These are phyloP conservation scores for Vachellia pachyceras DNA, from an alignment of 306 rosid genomes.

Conservation along the genomic window DNA sequence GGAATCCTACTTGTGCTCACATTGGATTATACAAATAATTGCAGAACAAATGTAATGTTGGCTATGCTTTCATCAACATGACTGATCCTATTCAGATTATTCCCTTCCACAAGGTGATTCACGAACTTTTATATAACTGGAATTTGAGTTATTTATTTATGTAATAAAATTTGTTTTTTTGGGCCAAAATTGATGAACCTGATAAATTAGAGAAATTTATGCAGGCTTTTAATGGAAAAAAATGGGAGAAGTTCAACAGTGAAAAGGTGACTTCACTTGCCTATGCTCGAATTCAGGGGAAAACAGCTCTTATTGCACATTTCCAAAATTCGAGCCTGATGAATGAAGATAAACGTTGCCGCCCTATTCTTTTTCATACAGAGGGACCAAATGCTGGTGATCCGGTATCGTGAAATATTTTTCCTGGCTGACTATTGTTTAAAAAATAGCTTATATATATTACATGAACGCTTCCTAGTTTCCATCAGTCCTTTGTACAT, in stretches of 20 bases:
- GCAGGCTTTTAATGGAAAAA: slow-evolving; percentile 88
- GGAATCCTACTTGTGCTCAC: slow-evolving; percentile 35
- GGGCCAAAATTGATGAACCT: slow-evolving; percentile 30
- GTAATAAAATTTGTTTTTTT: slow-evolving; percentile 16
- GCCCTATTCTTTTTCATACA: slow-evolving; percentile 85
- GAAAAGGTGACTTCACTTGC: slow-evolving; percentile 92
- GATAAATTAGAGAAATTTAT: slow-evolving; percentile 23
- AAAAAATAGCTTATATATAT: too few species aligned
- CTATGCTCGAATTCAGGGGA: slow-evolving; percentile 89
- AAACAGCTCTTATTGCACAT: slow-evolving; percentile 79
- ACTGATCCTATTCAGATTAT: slow-evolving; percentile 75
- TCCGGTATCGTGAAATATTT: slow-evolving; percentile 53
- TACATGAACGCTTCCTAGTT: too few species aligned
- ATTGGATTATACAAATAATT: slow-evolving; percentile 32
- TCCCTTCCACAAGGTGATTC: slow-evolving; percentile 76
- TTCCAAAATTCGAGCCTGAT: slow-evolving; percentile 88
- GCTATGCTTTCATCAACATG: slow-evolving; percentile 94
- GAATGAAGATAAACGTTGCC: slow-evolving; percentile 87
- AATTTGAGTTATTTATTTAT: slow-evolving; percentile 28
- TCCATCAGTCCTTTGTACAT: slow-evolving; percentile 1
- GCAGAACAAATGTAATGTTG: slow-evolving; percentile 95
- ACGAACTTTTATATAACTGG: slow-evolving; percentile 8
- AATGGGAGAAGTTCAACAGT: slow-evolving; percentile 93
- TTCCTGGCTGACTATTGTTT: slow-evolving; percentile 23
- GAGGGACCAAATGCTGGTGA: slow-evolving; percentile 92